Evolutionary conservation across 768 basidiomycete genomes (phyloP), one percentile per base, ranked within the genome.

Genomic region (Pleurotus ostreatus): DNA sequence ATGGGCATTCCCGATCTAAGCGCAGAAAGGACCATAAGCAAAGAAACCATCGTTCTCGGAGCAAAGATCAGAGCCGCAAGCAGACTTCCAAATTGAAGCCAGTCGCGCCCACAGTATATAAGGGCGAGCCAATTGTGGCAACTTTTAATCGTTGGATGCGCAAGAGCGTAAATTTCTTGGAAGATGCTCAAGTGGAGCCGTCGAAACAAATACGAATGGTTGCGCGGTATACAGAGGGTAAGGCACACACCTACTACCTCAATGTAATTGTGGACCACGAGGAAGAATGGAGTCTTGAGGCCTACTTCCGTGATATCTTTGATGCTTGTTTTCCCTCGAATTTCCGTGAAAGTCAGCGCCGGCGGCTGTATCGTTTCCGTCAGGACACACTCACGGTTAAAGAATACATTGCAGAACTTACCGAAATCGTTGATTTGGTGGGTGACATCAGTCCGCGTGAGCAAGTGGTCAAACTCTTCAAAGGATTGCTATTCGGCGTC

Each of bases 321-420:
- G 66, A 72, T 37, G 64, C 65, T 18, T 71, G 66, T 37, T 75
- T 75, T 55, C 74, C 71, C 2, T 15, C 63, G 0, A 58, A 71
- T 46, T 74, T 47, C 20, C 13, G 16, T 5, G 46, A 47, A 16
- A 47, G 20, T 5, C 46, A 47, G 20, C 60, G 60, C 0, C 45
- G 62, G 1, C 58, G 61, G 18, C 57, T 75, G 12, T 45, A 61
- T 1, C 22, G 53, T 0, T 60, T 52, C 15, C 40, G 43, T 1
- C 74, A 76, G 46, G 60, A 61, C 1, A 44, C 60, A 16, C 57
- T 60, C 3, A 57, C 62, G 0, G 70, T 75, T 0, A 45, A 56
- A 0, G 68, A 66, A 1, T 75, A 66, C 55, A 61, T 69, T 0
- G 64, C 68, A 12, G 67, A 72, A 39, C 57, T 76, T 0, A 61